Conservation (phyloP, 352 stramenopile species). For the Hyaloperonospora arabidopsidis region DNA sequence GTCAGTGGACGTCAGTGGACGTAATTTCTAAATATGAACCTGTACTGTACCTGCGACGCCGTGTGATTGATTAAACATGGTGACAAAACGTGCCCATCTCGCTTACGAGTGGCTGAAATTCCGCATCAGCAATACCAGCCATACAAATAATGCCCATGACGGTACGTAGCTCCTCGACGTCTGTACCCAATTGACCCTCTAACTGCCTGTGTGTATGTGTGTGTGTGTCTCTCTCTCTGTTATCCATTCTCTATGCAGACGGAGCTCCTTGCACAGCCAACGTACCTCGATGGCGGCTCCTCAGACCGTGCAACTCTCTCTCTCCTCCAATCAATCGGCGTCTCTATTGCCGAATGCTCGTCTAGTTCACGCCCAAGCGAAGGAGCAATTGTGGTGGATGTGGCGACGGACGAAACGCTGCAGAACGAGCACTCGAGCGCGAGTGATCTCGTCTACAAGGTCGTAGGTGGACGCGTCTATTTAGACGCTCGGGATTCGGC, state of each 20-base stretch:
- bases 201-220: slow-evolving; percentile 3
- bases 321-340: slow-evolving; percentile 47
- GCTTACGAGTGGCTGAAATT: slow-evolving; percentile 15
- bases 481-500: slow-evolving; percentile 65
- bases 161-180: slow-evolving; percentile 2
- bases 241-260: too few species aligned
- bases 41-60: slow-evolving; percentile 22
- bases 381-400: slow-evolving; percentile 9
- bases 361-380: not conserved
- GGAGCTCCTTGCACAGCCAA: slow-evolving; percentile 41
- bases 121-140: not conserved
- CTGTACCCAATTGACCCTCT: slow-evolving; percentile 4
- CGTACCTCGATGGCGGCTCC: slow-evolving; percentile 49
- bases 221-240: not conserved
- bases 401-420: slow-evolving; percentile 20
- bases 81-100: not conserved
- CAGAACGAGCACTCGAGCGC: slow-evolving; percentile 43
- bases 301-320: slow-evolving; percentile 51
- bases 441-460: slow-evolving; percentile 28
- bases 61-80: not conserved
- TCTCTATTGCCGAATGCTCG: slow-evolving; percentile 18
- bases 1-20: slow-evolving; percentile 3
- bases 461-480: slow-evolving; percentile 35
- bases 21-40: slow-evolving; percentile 22
- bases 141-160: slow-evolving; percentile 9